Base-by-base conservation (phyloP, 345 rosid genomes). In the Schrenkiella parvula region DNA sequence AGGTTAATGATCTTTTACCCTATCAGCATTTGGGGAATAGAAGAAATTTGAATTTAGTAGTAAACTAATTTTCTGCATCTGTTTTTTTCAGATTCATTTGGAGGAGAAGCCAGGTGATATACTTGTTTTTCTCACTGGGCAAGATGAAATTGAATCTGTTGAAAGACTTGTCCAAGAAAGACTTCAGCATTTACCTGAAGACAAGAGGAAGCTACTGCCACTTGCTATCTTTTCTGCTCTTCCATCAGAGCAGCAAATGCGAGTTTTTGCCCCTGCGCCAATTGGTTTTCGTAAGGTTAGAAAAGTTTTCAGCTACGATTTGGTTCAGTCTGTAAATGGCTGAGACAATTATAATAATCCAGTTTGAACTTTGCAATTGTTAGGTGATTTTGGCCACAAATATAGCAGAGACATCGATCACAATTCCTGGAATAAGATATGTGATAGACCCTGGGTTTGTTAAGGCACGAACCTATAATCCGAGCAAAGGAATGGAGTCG, bases 351-450 rank as follows among this genome's bases (percentile, higher is more conserved):
- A 18, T 68, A 44, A 42, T 48, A 53, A 19, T 67, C 35, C 43
- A 68, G 21, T 66, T n/a, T 42, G 28, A 43, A 0, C 10, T 57
- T 34, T 46, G 50, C 3, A 52, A 21, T 43, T 17, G 64, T 38
- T 68, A 93, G 96, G 97, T 90, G 62, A 83, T 93, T 66, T 71
- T 93, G 86, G 89, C 95, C n/a, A 91, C 97, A 59, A 93, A 91
- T 82, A 89, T 93, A 75, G 97, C 98, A 0, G 98, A 93, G 86
- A 93, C 98, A 70, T 93, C 97, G 0, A 89, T 93, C 63, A 89
- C 97, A 47, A 89, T 93, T 52, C 92, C 97, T 71, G 98, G 98
- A 74, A 84, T 91, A 73, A 93, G 85, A 85, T 93, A 86, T 71
- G 97, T 93, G 57, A 73, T 93, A 71, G 98, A 93, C 80, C 88